These are phyloP conservation scores for Globisporangium rhizosaccharum DNA, from an alignment of 352 stramenopile species.

Conservation along the genomic window DNA sequence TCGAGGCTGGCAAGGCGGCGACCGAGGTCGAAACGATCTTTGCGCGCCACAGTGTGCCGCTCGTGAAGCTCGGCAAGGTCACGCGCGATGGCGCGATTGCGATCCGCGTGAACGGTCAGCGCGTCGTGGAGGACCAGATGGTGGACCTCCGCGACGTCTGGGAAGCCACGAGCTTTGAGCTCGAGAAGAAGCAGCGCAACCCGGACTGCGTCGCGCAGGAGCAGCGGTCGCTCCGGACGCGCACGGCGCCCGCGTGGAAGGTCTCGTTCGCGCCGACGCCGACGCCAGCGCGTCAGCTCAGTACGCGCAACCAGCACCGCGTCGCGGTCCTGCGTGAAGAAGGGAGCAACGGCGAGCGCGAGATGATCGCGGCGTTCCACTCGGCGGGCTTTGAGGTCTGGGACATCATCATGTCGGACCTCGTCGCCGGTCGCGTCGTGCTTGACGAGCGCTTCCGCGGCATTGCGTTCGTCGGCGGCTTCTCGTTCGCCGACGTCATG, in stretches of 20 bases:
- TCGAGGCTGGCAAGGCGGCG: constrained; percentile 54
- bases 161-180: constrained; percentile 98
- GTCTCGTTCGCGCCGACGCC: constrained; percentile 82
- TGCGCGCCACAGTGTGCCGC: constrained; percentile 65
- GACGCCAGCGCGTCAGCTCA: constrained; percentile 81
- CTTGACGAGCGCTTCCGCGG: constrained; percentile 94
- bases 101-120: constrained; percentile 86
- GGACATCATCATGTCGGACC: constrained; percentile 97
- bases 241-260: constrained; percentile 85
- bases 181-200: constrained; percentile 97
- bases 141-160: constrained; percentile 93
- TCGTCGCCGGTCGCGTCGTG: constrained; percentile 88
- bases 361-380: constrained; percentile 98
- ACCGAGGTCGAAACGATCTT: constrained; percentile 87
- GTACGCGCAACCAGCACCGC: constrained; percentile 86
- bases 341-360: constrained; percentile 98
- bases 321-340: constrained; percentile 97
- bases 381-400: constrained; percentile 97
- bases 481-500: constrained; percentile 98
- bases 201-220: constrained; percentile 94
- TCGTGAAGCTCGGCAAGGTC: constrained; percentile 90
- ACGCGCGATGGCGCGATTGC: constrained; percentile 82
- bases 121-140: constrained; percentile 68
- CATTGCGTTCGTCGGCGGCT: constrained; percentile 98
- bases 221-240: constrained; percentile 85